These are phyloP conservation scores for Raffaelea deltoideospora DNA, from an alignment of 2,329 filamentous ascomycete genomes.

Conservation along the genomic window DNA sequence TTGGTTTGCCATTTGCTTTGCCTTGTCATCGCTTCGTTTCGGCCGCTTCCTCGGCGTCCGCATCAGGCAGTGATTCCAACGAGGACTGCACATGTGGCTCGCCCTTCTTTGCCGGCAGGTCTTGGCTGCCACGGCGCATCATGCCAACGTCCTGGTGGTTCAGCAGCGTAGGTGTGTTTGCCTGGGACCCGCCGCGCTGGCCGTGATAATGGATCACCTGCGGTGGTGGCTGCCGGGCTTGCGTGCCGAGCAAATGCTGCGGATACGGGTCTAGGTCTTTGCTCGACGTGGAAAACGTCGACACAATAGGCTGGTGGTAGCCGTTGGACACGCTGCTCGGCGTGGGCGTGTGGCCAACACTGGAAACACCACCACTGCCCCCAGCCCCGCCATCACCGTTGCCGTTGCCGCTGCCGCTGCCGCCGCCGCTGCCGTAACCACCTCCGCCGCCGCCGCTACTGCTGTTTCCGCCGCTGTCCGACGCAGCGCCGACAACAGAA, in stretches of 20 bases:
- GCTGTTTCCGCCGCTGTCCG: too few relatives aligned
- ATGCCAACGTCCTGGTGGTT: slow-evolving; percentile 33
- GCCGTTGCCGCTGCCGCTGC: too few relatives aligned
- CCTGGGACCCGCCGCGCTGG: slow-evolving; percentile 51
- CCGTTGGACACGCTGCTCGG: slow-evolving; percentile 36
- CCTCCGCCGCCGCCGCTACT: too few relatives aligned
- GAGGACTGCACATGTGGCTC: slow-evolving; percentile 21
- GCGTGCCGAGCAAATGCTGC: slow-evolving; percentile 46
- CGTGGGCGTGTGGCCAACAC: slow-evolving; percentile 33
- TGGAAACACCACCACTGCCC: too few relatives aligned
- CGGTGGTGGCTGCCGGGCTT: slow-evolving; percentile 46
- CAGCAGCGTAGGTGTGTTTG: slow-evolving; percentile 45
- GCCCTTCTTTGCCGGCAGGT: slow-evolving; percentile 21
- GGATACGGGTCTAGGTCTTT: slow-evolving; percentile 55
- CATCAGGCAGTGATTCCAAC: slow-evolving; percentile 24
- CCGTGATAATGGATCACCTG: slow-evolving; percentile 55
- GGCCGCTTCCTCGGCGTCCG: slow-evolving; percentile 16
- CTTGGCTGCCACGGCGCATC: slow-evolving; percentile 33
- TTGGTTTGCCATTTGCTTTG: too few relatives aligned
- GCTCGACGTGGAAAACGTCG: slow-evolving; percentile 55
- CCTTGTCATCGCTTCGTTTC: background rate
- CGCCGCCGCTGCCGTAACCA: too few relatives aligned
- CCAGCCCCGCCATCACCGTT: too few relatives aligned
- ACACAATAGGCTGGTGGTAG: slow-evolving; percentile 54
- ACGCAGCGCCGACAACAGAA: too few relatives aligned